These are phyloP conservation scores for Phytophthora palmivora DNA, from an alignment of 352 stramenopile genomes.

Conservation along the genomic window DNA sequence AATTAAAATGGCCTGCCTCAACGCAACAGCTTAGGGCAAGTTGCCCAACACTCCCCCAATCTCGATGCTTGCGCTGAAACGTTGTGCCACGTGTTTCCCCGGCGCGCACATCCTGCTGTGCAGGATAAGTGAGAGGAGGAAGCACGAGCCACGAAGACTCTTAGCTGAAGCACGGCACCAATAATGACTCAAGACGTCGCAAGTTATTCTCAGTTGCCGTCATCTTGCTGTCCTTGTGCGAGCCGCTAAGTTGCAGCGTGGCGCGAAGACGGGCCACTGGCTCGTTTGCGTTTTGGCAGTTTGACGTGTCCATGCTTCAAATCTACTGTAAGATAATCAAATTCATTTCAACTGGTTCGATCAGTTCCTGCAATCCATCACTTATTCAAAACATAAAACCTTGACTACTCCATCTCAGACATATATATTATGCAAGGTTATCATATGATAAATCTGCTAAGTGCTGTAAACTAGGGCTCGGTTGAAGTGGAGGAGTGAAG, in stretches of 20 bases:
- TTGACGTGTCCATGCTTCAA: slow-evolving; percentile 15
- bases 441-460: too few relatives aligned
- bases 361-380: too few relatives aligned
- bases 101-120: not conserved
- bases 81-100: slow-evolving; percentile 18
- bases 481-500: slow-evolving; percentile 35
- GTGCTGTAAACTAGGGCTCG: not conserved
- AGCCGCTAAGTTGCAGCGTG: not conserved
- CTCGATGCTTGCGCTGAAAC: slow-evolving; percentile 9
- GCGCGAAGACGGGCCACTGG: not conserved
- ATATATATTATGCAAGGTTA: too few relatives aligned
- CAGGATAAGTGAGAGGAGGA: slow-evolving; percentile 15
- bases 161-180: too few relatives aligned
- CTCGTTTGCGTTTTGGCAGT: slow-evolving; percentile 22
- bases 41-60: slow-evolving; percentile 5
- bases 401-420: too few relatives aligned
- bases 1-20: slow-evolving; percentile 12
- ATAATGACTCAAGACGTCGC: not conserved
- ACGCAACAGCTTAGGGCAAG: slow-evolving; percentile 15
- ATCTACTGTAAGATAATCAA: not conserved
- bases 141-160: not conserved
- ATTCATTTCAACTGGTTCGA: too few relatives aligned
- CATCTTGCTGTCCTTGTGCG: slow-evolving; percentile 24
- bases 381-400: too few relatives aligned
- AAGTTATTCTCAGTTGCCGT: slow-evolving; percentile 17